phyloP scores from a whole-genome alignment of 805 yeast genomes.

The Zygosaccharomyces siamensis region DNA sequence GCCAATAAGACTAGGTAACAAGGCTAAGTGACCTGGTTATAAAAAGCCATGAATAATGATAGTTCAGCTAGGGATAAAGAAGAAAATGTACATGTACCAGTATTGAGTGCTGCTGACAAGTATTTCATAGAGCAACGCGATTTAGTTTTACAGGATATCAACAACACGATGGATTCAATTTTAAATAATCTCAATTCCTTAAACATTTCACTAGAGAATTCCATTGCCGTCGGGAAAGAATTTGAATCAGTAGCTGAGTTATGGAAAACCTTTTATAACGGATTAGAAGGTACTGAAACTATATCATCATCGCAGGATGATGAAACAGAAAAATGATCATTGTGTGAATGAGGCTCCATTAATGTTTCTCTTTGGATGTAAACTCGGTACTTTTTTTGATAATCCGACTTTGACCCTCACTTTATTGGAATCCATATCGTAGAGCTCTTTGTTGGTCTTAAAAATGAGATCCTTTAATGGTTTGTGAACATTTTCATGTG shows the following conservation, averaged over 20 bases:
- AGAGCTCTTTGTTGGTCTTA: constrained; percentile 23
- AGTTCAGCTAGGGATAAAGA: constrained; percentile 1
- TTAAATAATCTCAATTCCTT: constrained; percentile 58
- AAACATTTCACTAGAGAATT: constrained; percentile 61
- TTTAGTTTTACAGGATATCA: constrained; percentile 30
- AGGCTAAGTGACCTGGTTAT: not conserved
- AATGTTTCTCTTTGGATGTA: constrained; percentile 11
- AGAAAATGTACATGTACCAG: constrained; percentile 1
- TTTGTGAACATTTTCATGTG: constrained; percentile 19
- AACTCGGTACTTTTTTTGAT: constrained; percentile 21
- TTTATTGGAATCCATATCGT: constrained; percentile 25
- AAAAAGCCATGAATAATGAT: constrained; percentile 2
- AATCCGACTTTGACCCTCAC: constrained; percentile 27
- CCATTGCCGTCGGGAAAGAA: constrained; percentile 69
- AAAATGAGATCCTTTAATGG: constrained; percentile 27
- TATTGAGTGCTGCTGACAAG: constrained; percentile 19
- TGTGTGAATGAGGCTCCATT: constrained; percentile 1
- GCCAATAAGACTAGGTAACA: not conserved
- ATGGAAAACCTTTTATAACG: constrained; percentile 66
- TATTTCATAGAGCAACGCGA: constrained; percentile 31
- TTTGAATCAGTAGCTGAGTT: constrained; percentile 65
- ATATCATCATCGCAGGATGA: constrained; percentile 8
- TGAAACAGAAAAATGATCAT: constrained; percentile 3
- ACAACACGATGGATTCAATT: constrained; percentile 54
- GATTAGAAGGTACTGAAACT: constrained; percentile 28